phyloP scores from a whole-genome alignment of 2,329 filamentous ascomycete genomes.

The Zymoseptoria passerinii region DNA sequence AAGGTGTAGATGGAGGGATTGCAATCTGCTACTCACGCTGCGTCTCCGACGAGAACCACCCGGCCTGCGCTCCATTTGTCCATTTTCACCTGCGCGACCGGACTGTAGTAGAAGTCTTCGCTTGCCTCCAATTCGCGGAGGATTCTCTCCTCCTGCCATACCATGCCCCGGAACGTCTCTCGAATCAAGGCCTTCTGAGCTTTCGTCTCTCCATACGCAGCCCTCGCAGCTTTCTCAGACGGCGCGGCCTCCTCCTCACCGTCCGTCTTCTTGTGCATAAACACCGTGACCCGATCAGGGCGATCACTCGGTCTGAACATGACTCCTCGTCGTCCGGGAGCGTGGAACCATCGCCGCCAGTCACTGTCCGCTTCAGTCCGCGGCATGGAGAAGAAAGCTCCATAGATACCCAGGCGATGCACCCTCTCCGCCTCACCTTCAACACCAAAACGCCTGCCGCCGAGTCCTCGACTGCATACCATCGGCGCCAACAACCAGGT shows the following conservation, averaged over 20 bases:
- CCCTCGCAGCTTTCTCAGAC: constrained; percentile 9
- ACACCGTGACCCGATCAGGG: constrained; percentile 17
- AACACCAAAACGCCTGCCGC: constrained; percentile 20
- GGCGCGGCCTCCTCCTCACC: constrained; percentile 18
- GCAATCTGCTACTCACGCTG: constrained; percentile 14
- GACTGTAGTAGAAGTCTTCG: constrained; percentile 29
- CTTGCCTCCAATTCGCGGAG: constrained; percentile 21
- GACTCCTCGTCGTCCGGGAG: constrained; percentile 21
- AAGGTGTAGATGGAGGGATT: neutral
- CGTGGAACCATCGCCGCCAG: constrained; percentile 27
- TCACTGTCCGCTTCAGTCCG: constrained; percentile 15
- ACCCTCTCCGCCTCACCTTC: constrained; percentile 13
- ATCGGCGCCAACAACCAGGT: constrained; percentile 29
- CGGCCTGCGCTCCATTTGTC: constrained; percentile 23
- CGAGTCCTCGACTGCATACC: constrained; percentile 26
- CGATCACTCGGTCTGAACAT: constrained; percentile 25
- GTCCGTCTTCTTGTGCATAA: constrained; percentile 18
- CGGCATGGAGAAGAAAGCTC: constrained; percentile 27
- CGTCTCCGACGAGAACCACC: constrained; percentile 26
- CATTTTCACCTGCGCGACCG: constrained; percentile 26
- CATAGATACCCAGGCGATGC: constrained; percentile 22
- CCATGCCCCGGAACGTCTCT: constrained; percentile 21
- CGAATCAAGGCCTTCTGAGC: constrained; percentile 23
- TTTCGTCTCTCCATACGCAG: constrained; percentile 9
- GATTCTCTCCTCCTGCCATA: constrained; percentile 24